Conservation (phyloP, 192 early-diverging fungal species). For the Mortierella antarctica region DNA sequence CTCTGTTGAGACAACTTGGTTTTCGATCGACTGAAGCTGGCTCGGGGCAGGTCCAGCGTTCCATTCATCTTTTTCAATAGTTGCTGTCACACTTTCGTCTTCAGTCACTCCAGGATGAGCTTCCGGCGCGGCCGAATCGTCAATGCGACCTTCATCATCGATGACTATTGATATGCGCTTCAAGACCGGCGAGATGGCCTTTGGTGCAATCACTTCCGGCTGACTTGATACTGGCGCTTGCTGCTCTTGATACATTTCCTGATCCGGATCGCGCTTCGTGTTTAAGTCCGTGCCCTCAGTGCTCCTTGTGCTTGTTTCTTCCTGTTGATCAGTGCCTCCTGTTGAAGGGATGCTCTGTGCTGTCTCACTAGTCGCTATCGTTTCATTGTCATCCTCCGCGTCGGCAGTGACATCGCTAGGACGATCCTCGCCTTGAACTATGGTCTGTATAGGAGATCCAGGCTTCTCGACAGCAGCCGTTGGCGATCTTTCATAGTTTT, state of each 20-base stretch:
- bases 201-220: slow-evolving; percentile 23
- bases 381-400: neutral
- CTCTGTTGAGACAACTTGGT: slow-evolving; percentile 30
- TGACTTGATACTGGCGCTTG: neutral
- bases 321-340: neutral
- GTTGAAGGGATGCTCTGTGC: neutral
- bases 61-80: neutral
- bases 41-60: neutral
- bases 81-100: neutral
- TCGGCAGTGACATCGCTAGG: neutral
- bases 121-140: too few species aligned
- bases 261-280: neutral
- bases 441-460: neutral
- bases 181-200: slow-evolving; percentile 14
- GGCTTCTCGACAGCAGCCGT: too few species aligned
- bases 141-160: neutral
- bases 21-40: slow-evolving; percentile 22
- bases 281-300: too few species aligned
- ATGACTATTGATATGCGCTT: slow-evolving; percentile 14
- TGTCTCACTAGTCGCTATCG: neutral
- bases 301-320: neutral
- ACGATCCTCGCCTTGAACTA: neutral
- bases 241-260: neutral
- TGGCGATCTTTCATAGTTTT: too few species aligned
- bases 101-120: too few species aligned